Evolutionary conservation across 257 asterid species (phyloP), one percentile per base, ranked within the genome.

Genomic region (Capsicum chinense): DNA sequence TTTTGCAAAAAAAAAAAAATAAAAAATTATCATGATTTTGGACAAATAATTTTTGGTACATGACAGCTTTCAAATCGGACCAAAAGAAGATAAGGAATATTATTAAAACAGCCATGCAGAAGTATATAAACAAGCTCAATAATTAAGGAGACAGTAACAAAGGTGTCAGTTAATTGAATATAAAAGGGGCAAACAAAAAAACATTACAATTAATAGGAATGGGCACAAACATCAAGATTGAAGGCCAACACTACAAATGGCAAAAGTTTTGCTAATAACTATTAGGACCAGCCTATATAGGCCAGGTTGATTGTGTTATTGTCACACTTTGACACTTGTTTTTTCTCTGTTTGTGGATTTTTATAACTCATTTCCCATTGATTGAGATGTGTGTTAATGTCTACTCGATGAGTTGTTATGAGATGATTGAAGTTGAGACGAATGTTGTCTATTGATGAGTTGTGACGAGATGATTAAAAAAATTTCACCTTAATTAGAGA

Each of bases 141-240:
- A 76, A 76, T 76, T 76, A 76, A 42, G 59, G 81, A 76, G 81
- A 76, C 81, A 52, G 48, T 52, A 76, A 76, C 81, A 52, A 76
- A 52, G 63, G 47, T 52, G 81, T 76, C 81, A n/a, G 59, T 76
- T 76, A 52, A 52, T 52, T 52, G 81, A 76, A 76, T 76, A 6
- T 21, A 9, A 33, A 44, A 76, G 81, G 48, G 81, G 39, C 78
- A 68, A 68, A 69, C 56, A 69, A 74, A 21, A 47, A 76, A 52
- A 13, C 47, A 76, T 33, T 44, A 44, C 48, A 39, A 33, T 26
- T 26, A 26, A 5, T 12, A 13, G 73, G 6, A 68, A 37, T 15
- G 54, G 63, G 81, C 63, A 52, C 81, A 52, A 21, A 76, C 19
- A 76, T 76, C 63, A 26, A 26, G 78, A 37, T 15, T 39, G 6